Evolutionary conservation across 768 basidiomycete genomes (phyloP).

Genomic region (Tricholoma sp.): DNA sequence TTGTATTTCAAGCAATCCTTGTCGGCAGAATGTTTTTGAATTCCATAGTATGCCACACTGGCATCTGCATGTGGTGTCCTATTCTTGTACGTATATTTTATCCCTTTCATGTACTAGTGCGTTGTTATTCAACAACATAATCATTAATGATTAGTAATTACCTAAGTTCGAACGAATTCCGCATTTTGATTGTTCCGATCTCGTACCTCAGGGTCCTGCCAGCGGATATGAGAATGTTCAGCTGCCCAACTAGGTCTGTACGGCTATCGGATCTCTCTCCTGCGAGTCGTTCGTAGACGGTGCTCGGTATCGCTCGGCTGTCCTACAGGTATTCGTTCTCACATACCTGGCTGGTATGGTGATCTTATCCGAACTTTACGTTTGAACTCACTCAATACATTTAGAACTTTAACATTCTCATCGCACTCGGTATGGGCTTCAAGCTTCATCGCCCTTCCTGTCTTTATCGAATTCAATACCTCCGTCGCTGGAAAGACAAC

Average conservation of each 20-base stretch:
- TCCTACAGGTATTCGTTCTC: constrained; percentile 44
- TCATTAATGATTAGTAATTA: constrained; percentile 40
- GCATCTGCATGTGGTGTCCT: constrained; percentile 62
- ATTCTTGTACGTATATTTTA: constrained; percentile 51
- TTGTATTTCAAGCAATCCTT: constrained; percentile 44
- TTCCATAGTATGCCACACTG: constrained; percentile 41
- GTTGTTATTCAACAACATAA: constrained; percentile 36
- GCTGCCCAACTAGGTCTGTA: constrained; percentile 70
- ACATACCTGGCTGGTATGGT: constrained; percentile 18
- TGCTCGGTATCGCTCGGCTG: constrained; percentile 36
- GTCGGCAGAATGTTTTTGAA: constrained; percentile 65
- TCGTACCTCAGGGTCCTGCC: constrained; percentile 62
- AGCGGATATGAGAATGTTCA: constrained; percentile 54
- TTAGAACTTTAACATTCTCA: constrained; percentile 63
- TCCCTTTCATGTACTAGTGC: constrained; percentile 4
- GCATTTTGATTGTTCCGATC: constrained; percentile 52
- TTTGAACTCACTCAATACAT: neutral
- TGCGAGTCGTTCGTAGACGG: constrained; percentile 61
- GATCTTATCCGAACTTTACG: no score
- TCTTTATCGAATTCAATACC: constrained; percentile 53
- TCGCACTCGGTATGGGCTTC: constrained; percentile 61
- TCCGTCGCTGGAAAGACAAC: constrained; percentile 30
- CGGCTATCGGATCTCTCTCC: constrained; percentile 57
- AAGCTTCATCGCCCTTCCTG: constrained; percentile 47
- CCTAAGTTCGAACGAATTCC: constrained; percentile 82